A percentile compares a stretch with the other conserved stretches of the same genome.
Evolutionary conservation across 495 filamentous ascomycete genomes (phyloP).

Genomic region (Aspergillus asperescens): DNA sequence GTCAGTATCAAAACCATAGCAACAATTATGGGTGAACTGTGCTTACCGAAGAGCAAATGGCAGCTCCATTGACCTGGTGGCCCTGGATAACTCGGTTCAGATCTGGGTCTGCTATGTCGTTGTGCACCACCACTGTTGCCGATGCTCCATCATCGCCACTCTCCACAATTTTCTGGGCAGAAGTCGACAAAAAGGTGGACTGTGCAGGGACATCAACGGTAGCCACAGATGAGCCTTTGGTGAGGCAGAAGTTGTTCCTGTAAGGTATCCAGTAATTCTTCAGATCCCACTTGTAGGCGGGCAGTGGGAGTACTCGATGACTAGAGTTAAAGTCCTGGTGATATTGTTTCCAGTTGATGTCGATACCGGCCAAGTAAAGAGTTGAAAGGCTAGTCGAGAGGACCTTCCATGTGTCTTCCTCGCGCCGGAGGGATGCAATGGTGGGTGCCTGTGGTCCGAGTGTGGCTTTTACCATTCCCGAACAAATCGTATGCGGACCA

Average conservation of each 20-base stretch:
- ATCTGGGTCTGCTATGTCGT: conserved; percentile 57
- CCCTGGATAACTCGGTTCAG: conserved; percentile 59
- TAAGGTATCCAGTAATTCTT: conserved; percentile 85
- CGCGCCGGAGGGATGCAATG: conserved; percentile 53
- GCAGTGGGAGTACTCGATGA: conserved; percentile 60
- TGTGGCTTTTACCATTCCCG: conserved; percentile 63
- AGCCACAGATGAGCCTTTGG: conserved; percentile 37
- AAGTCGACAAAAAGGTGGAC: conserved; percentile 35
- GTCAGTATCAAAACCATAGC: conserved; percentile 14
- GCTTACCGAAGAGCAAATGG: conserved; percentile 51
- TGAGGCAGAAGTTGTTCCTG: conserved; percentile 51
- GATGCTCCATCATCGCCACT: conserved; percentile 50
- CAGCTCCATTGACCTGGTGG: conserved; percentile 65
- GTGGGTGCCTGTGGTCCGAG: conserved; percentile 54
- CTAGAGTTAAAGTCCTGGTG: conserved; percentile 62
- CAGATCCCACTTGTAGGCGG: conserved; percentile 70
- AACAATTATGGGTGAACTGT: neutral
- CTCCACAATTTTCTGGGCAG: conserved; percentile 49
- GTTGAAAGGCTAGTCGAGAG: conserved; percentile 54
- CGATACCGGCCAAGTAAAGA: conserved; percentile 60
- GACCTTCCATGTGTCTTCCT: conserved; percentile 58
- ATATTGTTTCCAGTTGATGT: conserved; percentile 73
- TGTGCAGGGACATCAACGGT: conserved; percentile 27
- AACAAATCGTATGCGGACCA: conserved; percentile 64
- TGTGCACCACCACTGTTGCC: conserved; percentile 57